A percentile compares a stretch with the other conserved stretches of the same genome.
phyloP scores from a whole-genome alignment of 2,329 filamentous ascomycete species.

The Microdochium nivale region DNA sequence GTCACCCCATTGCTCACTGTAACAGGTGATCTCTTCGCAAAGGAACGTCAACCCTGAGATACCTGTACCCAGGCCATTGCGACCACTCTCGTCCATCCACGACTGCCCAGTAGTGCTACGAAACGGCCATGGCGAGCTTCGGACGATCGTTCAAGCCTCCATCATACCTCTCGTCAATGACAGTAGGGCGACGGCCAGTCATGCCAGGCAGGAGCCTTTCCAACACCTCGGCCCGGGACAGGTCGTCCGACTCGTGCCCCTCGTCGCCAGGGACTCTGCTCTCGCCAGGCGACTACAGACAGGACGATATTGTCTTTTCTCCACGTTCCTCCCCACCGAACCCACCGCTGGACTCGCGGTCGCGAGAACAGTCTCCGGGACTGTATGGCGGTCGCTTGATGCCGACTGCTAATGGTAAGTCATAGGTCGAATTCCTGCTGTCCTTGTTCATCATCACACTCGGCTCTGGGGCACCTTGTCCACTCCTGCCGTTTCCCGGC shows the following conservation, averaged over 20 bases:
- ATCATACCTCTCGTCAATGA: slow-evolving; percentile 29
- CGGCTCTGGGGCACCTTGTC: neutral
- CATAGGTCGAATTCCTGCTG: too few relatives aligned
- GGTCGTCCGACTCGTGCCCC: slow-evolving; percentile 34
- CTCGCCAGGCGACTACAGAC: slow-evolving; percentile 12
- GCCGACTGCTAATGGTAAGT: slow-evolving; percentile 3
- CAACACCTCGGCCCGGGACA: slow-evolving; percentile 11
- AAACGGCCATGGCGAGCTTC: slow-evolving; percentile 33
- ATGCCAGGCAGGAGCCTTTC: slow-evolving; percentile 35
- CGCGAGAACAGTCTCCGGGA: slow-evolving; percentile 7
- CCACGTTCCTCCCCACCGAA: slow-evolving; percentile 20
- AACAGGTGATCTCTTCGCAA: too few relatives aligned
- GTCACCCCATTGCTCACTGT: too few relatives aligned
- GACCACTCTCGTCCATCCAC: too few relatives aligned
- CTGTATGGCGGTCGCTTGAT: slow-evolving; percentile 10
- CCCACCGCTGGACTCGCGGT: slow-evolving; percentile 6
- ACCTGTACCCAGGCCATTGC: too few relatives aligned
- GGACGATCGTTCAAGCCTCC: slow-evolving; percentile 40
- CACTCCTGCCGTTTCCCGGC: neutral
- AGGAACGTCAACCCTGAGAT: too few relatives aligned
- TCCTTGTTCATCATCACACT: neutral
- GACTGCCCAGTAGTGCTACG: too few relatives aligned
- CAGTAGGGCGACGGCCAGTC: slow-evolving; percentile 30
- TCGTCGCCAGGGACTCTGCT: slow-evolving; percentile 14
- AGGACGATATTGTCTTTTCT: slow-evolving; percentile 28